Conservation (phyloP, 345 rosid genomes). For the Passiflora organensis region DNA sequence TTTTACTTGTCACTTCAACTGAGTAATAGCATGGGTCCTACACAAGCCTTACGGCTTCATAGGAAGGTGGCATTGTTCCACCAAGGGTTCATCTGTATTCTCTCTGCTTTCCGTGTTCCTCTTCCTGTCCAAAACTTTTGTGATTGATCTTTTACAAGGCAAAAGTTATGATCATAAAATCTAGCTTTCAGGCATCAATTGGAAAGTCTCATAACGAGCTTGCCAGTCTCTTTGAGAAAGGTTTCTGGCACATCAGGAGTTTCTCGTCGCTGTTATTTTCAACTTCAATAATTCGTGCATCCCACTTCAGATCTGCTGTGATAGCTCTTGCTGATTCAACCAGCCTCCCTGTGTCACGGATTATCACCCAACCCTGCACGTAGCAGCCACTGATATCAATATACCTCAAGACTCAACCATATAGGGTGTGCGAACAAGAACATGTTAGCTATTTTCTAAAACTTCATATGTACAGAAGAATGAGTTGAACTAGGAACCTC, state of each 20-base stretch:
- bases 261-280: constrained; percentile 85
- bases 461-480: neutral
- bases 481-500: constrained; percentile 64
- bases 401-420: no score
- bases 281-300: constrained; percentile 74
- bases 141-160: constrained; percentile 11
- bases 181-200: constrained; percentile 10
- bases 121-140: constrained; percentile 34
- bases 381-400: no score
- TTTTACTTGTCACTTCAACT: constrained; percentile 16
- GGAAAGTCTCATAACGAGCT: constrained; percentile 24
- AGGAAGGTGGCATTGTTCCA: constrained; percentile 37
- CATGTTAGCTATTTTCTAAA: neutral
- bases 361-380: constrained; percentile 96
- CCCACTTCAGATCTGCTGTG: constrained; percentile 79
- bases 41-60: constrained; percentile 53
- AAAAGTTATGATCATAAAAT: constrained; percentile 28
- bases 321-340: constrained; percentile 75
- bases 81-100: constrained; percentile 27
- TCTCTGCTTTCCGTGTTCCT: constrained; percentile 33
- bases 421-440: neutral
- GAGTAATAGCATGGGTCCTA: constrained; percentile 47
- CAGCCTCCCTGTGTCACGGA: constrained; percentile 63
- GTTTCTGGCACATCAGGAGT: constrained; percentile 93
- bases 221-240: constrained; percentile 65